These are phyloP conservation scores for Forsythia suspensa DNA, from an alignment of 257 asterid species.

Conservation along the genomic window DNA sequence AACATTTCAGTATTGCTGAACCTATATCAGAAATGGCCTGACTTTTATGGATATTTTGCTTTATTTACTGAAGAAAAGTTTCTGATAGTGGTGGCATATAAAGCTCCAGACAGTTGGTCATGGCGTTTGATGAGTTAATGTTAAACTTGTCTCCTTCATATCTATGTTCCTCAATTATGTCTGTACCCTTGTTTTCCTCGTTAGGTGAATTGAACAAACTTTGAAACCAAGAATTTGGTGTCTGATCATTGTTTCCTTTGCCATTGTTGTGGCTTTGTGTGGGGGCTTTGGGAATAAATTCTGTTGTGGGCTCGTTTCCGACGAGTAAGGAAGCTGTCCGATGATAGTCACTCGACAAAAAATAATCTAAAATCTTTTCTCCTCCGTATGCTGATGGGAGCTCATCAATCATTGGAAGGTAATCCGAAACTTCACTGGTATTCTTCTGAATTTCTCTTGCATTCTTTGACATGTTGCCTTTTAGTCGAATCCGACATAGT, in stretches of 20 bases:
- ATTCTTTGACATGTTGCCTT: constrained; percentile 83
- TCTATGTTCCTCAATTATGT: constrained; percentile 25
- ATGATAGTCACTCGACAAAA: constrained; percentile 46
- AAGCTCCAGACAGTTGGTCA: constrained; percentile 29
- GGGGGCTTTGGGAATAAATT: constrained; percentile 19
- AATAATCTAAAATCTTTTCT: constrained; percentile 34
- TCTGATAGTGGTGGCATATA: constrained; percentile 32
- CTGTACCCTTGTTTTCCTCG: constrained; percentile 15
- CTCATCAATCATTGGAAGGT: constrained; percentile 20
- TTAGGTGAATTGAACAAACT: constrained; percentile 2
- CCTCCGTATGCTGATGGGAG: constrained; percentile 19
- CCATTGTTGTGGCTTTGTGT: constrained; percentile 19
- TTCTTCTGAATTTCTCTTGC: constrained; percentile 26
- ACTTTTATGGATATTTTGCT: background rate
- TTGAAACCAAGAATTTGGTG: constrained; percentile 3
- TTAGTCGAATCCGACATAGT: constrained; percentile 51
- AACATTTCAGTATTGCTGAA: too few relatives aligned
- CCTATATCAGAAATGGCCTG: background rate
- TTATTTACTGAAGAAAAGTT: constrained; percentile 17
- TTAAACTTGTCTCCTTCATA: constrained; percentile 24
- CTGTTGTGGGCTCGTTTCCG: constrained; percentile 26
- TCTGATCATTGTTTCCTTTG: background rate
- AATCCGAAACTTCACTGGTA: constrained; percentile 18
- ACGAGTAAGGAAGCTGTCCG: constrained; percentile 35
- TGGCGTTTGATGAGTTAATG: constrained; percentile 23